phyloP scores from a whole-genome alignment of 1,284 basidiomycete genomes.

The Cutaneotrichosporon cavernicola region DNA sequence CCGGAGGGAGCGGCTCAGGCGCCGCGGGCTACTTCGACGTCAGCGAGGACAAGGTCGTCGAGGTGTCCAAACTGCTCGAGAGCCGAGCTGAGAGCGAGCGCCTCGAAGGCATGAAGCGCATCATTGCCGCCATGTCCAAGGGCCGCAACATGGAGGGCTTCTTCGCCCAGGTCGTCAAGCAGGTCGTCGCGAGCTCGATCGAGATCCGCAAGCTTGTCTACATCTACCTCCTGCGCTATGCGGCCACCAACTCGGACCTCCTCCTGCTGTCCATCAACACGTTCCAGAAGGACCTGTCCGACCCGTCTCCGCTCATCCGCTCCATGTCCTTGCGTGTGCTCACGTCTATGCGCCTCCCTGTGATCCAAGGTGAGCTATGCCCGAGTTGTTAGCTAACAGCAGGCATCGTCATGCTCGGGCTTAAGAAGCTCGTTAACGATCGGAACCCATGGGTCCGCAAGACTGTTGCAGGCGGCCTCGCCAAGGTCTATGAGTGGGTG shows the following conservation, averaged over 20 bases:
- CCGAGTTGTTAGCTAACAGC: not conserved
- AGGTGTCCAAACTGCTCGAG: conserved; percentile 80
- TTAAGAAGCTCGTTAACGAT: conserved; percentile 87
- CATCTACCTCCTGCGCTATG: conserved; percentile 92
- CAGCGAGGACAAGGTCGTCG: conserved; percentile 51
- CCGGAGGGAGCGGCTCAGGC: conserved; percentile 36
- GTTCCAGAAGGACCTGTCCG: conserved; percentile 93
- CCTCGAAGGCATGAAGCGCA: conserved; percentile 86
- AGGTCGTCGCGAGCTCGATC: conserved; percentile 82
- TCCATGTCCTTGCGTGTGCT: conserved; percentile 93
- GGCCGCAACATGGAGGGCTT: conserved; percentile 85
- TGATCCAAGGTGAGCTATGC: conserved; percentile 64
- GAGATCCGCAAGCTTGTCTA: conserved; percentile 97
- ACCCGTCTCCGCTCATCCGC: conserved; percentile 85
- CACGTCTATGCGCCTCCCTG: conserved; percentile 82
- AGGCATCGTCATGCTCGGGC: conserved; percentile 77
- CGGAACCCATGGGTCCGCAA: conserved; percentile 92
- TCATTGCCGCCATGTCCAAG: conserved; percentile 92
- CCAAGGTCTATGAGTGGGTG: conserved; percentile 77
- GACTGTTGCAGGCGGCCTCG: conserved; percentile 82
- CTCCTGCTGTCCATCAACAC: conserved; percentile 97
- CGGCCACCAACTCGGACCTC: conserved; percentile 87
- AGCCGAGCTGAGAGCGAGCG: conserved; percentile 82
- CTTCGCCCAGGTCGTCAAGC: conserved; percentile 92
- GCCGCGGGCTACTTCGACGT: conserved; percentile 51